Evolutionary conservation across 345 rosid genomes (phyloP).

Genomic region (Eucalyptus marginata): DNA sequence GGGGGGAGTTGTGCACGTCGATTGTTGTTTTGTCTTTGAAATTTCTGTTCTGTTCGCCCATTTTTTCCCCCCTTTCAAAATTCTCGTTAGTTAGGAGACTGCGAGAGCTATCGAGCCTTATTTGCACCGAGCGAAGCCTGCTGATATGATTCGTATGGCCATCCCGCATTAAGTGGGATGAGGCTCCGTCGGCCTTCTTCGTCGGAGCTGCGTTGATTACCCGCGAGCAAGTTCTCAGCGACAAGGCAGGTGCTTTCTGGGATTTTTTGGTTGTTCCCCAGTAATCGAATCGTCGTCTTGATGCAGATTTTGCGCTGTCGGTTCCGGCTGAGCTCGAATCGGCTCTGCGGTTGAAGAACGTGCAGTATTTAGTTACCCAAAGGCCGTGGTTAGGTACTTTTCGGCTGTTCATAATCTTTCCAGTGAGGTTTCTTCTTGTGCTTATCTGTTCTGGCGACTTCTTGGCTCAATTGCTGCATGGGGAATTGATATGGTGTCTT

Average conservation of each 20-base stretch:
- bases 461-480: background rate
- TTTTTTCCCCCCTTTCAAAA: background rate
- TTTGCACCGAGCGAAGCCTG: background rate
- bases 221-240: background rate
- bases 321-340: slow-evolving; percentile 77
- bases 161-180: background rate
- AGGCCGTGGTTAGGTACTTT: slow-evolving; percentile 93
- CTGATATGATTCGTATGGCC: background rate
- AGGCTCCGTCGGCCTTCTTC: background rate
- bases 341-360: slow-evolving; percentile 65
- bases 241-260: background rate
- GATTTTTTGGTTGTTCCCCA: background rate
- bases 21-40: background rate
- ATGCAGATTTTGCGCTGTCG: slow-evolving; percentile 33
- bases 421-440: background rate
- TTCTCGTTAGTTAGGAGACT: background rate
- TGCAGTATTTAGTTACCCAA: slow-evolving; percentile 49
- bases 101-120: background rate
- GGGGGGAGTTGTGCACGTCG: background rate
- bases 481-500: background rate
- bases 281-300: background rate
- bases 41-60: background rate
- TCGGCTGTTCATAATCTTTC: background rate
- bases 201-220: background rate
- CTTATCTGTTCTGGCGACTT: background rate